Percentiles rank a stretch among this genome's conserved stretches.
These are phyloP conservation scores for Penicillium sp. DNA, from an alignment of 2,329 filamentous ascomycete species.

Conservation along the genomic window DNA sequence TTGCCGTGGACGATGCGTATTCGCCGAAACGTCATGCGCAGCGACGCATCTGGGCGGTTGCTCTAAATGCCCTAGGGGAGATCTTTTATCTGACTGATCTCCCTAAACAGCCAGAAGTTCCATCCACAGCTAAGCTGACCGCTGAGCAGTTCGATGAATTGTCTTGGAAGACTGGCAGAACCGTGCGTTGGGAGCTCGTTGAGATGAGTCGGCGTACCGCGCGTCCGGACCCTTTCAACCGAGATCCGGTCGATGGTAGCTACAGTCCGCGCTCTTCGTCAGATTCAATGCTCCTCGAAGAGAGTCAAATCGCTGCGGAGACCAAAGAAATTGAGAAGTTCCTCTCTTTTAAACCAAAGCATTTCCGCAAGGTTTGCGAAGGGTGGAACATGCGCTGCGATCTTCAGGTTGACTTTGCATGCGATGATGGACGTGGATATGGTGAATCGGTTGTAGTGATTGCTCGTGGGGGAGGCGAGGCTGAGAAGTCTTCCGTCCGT, in stretches of 20 bases:
- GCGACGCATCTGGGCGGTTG: constrained; percentile 83
- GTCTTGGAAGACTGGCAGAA: constrained; percentile 80
- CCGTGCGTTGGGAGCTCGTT: constrained; percentile 76
- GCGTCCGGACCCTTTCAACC: constrained; percentile 71
- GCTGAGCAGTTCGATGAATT: constrained; percentile 60
- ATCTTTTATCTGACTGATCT: constrained; percentile 79
- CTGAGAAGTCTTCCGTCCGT: constrained; percentile 53
- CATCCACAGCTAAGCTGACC: constrained; percentile 43
- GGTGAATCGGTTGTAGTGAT: constrained; percentile 79
- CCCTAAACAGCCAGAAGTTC: constrained; percentile 58
- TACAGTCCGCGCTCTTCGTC: constrained; percentile 81
- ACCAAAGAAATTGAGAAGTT: constrained; percentile 80
- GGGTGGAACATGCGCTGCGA: constrained; percentile 91
- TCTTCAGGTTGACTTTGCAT: constrained; percentile 86
- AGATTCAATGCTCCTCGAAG: constrained; percentile 69
- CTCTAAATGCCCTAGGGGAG: constrained; percentile 91
- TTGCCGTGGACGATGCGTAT: constrained; percentile 82
- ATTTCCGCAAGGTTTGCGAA: constrained; percentile 75
- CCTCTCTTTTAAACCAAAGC: constrained; percentile 68
- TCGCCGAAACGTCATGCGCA: constrained; percentile 68
- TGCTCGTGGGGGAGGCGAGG: constrained; percentile 68
- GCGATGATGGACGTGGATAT: constrained; percentile 71
- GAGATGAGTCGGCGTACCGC: constrained; percentile 75
- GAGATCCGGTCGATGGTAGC: constrained; percentile 66
- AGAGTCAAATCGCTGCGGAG: constrained; percentile 71